phyloP scores from a whole-genome alignment of 805 yeast genomes.

The Yarrowia sp. region DNA sequence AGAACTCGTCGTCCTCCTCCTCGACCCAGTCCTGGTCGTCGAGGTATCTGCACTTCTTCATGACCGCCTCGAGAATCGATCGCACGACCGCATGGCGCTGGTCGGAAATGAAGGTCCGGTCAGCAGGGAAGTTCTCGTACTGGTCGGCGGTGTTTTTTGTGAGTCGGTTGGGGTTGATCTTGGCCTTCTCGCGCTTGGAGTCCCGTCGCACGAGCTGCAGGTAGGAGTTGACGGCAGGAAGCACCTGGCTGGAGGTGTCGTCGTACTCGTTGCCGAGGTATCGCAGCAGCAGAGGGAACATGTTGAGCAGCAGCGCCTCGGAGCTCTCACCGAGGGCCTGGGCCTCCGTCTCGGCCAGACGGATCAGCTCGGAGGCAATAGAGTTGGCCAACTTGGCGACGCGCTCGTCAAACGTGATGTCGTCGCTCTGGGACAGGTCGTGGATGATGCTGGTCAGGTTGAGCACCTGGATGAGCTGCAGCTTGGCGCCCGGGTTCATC shows the following conservation, averaged over 20 bases:
- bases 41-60: slow-evolving; percentile 77
- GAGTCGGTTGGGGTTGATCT: slow-evolving; percentile 43
- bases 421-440: slow-evolving; percentile 45
- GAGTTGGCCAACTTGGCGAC: slow-evolving; percentile 71
- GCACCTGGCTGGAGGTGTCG: slow-evolving; percentile 79
- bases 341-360: slow-evolving; percentile 52
- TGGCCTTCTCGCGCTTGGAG: slow-evolving; percentile 48
- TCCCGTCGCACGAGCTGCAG: slow-evolving; percentile 57
- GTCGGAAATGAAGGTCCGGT: slow-evolving; percentile 37
- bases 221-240: slow-evolving; percentile 75
- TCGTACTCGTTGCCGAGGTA: slow-evolving; percentile 82
- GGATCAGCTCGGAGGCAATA: slow-evolving; percentile 72
- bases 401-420: slow-evolving; percentile 70
- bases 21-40: slow-evolving; percentile 60
- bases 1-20: slow-evolving; percentile 74
- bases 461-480: slow-evolving; percentile 65
- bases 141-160: slow-evolving; percentile 36
- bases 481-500: slow-evolving; percentile 70
- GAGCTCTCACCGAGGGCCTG: slow-evolving; percentile 27
- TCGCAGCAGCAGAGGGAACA: slow-evolving; percentile 69
- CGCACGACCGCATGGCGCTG: slow-evolving; percentile 54
- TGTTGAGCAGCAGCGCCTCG: slow-evolving; percentile 51
- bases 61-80: slow-evolving; percentile 63
- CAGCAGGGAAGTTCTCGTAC: slow-evolving; percentile 35
- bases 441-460: slow-evolving; percentile 56